These are phyloP conservation scores for Syncephalis plumigaleata DNA, from an alignment of 371 early-diverging fungal species.

Conservation along the genomic window DNA sequence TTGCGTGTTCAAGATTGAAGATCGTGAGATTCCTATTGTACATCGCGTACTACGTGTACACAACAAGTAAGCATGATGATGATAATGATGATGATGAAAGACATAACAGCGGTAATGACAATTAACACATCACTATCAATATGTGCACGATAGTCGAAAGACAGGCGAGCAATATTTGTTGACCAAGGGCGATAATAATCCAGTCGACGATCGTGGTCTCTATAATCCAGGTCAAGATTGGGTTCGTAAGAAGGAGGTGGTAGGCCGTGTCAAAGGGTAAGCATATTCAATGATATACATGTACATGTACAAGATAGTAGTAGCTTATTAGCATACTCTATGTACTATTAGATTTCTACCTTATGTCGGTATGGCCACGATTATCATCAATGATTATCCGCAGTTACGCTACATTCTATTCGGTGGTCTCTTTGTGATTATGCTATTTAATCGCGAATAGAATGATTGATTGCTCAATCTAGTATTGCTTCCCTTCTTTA, in stretches of 20 bases:
- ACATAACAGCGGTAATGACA: neutral
- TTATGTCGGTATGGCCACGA: conserved; percentile 93
- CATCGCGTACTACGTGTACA: conserved; percentile 92
- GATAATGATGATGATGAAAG: neutral
- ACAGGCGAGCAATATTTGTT: conserved; percentile 63
- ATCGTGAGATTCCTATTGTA: conserved; percentile 93
- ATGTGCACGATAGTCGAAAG: conserved; percentile 16
- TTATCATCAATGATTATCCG: conserved; percentile 89
- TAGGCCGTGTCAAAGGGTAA: conserved; percentile 78
- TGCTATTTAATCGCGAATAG: conserved; percentile 36
- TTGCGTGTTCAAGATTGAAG: conserved; percentile 86
- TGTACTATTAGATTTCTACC: conserved; percentile 54
- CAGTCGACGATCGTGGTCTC: conserved; percentile 82
- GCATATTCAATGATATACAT: conserved; percentile 5
- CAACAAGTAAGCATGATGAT: conserved; percentile 29
- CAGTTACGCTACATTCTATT: conserved; percentile 68
- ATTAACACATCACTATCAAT: neutral
- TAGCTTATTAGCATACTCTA: neutral
- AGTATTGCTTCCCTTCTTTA: too few species aligned
- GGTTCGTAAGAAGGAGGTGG: conserved; percentile 71
- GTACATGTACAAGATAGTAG: neutral
- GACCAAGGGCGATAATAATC: conserved; percentile 99
- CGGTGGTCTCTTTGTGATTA: conserved; percentile 56
- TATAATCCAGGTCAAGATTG: conserved; percentile 83
- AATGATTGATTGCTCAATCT: neutral